Conservation (phyloP, 202 grass and related monocot species). For the Brachypodium distachyon region DNA sequence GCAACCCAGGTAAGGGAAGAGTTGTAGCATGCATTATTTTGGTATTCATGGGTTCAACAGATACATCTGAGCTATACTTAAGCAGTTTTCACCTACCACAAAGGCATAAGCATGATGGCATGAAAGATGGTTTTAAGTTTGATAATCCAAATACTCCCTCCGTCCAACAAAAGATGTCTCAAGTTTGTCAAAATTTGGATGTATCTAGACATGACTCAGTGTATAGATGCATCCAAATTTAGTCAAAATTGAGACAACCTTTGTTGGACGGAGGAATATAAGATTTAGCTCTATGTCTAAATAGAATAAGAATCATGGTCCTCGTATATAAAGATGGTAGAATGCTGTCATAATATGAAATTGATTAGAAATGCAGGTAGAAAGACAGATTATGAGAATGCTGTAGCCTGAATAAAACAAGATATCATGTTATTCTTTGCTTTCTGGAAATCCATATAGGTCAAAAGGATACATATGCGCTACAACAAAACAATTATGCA, state of each 20-base stretch:
- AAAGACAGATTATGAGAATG: neutral
- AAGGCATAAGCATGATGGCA: neutral
- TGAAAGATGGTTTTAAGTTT: neutral
- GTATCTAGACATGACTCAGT: too few species aligned
- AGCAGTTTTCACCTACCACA: neutral
- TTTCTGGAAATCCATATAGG: neutral
- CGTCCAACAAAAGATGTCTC: too few species aligned
- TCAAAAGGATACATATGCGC: neutral
- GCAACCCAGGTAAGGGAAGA: conserved; percentile 17
- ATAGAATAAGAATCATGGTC: neutral
- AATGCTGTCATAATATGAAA: neutral
- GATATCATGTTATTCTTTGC: neutral
- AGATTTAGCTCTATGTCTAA: neutral
- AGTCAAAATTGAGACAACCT: too few species aligned
- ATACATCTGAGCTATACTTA: neutral
- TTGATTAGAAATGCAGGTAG: neutral
- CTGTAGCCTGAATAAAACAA: neutral
- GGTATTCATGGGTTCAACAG: neutral
- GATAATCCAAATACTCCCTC: neutral
- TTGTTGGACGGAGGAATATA: too few species aligned
- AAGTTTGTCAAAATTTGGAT: too few species aligned
- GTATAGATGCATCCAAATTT: too few species aligned
- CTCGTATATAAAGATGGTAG: neutral
- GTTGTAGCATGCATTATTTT: neutral
- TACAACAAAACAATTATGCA: neutral